Percentiles rank a stretch among this genome's conserved stretches.
phyloP scores from a whole-genome alignment of 2,329 filamentous ascomycete genomes.

The Hirsutella thompsonii region DNA sequence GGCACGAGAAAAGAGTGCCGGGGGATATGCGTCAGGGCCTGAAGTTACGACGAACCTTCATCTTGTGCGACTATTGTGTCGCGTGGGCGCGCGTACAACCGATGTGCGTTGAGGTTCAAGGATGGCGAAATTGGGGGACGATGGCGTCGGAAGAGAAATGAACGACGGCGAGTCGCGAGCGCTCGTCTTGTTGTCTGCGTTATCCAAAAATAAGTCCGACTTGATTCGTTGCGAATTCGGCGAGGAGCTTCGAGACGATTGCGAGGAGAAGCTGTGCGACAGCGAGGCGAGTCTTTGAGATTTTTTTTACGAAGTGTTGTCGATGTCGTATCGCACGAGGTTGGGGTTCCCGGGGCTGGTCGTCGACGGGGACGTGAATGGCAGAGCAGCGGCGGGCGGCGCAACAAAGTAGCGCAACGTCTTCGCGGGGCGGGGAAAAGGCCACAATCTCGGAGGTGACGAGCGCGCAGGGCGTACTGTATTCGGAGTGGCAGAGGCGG shows the following conservation, averaged over 20 bases:
- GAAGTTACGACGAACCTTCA: constrained; percentile 19
- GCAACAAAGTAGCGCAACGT: neutral
- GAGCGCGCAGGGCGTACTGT: no score
- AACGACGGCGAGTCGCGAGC: neutral
- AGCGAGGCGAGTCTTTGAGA: no score
- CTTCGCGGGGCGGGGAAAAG: neutral
- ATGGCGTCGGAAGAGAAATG: neutral
- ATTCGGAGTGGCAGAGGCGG: no score
- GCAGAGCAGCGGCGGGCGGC: neutral
- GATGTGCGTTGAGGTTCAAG: neutral
- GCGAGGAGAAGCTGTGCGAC: no score
- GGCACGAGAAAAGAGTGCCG: constrained; percentile 4
- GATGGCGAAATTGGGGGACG: neutral
- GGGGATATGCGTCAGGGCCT: neutral
- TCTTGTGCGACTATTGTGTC: constrained; percentile 16
- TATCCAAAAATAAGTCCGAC: no score
- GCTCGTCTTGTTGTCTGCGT: no score
- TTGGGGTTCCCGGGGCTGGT: neutral
- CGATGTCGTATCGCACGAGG: neutral
- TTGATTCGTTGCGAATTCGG: no score
- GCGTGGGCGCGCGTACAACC: neutral
- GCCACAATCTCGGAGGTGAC: neutral
- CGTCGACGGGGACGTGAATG: neutral
- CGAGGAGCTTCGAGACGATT: no score
- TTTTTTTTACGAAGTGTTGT: no score